Evolutionary conservation across 495 filamentous ascomycete species (phyloP), one percentile per base, ranked within the genome.

Genomic region (Hypoxylon fragiforme): DNA sequence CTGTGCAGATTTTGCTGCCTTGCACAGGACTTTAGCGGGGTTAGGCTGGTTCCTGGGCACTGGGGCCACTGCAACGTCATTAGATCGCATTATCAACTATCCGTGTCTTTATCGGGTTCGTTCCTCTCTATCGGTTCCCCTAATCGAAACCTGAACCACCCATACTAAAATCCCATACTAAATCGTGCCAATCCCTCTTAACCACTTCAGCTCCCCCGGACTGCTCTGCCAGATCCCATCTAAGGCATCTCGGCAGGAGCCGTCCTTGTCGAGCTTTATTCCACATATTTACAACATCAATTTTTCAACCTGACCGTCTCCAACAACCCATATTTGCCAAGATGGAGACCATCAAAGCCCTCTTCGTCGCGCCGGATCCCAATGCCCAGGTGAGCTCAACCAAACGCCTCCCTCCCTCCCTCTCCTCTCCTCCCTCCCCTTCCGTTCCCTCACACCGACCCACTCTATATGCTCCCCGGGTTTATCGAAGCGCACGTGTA

Each of bases 301-400:
- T 7, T n/a, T 4, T 7, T 7, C 31, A 3, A 35, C 14, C 34
- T 37, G 2, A 3, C 34, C 3, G 13, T 7, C 14, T 15, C 21
- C 3, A 14, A 28, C 44, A 38, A 53, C 38, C 35, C 30, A 22
- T 39, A 16, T 37, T 26, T 13, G 52, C 58, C 57, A 73, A 58
- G 61, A 98, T 98, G 94, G 89, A 97, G 74, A 78, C 89, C 20
- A 71, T 97, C 70, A 90, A 85, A 68, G 77, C 85, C 31, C 83
- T 96, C 64, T 94, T 97, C 76, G 92, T 83, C 72, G 92, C 89
- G 69, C 94, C 95, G 16, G 90, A 94, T 71, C 95, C 94, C 36
- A 85, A 92, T 70, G 86, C 82, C 26, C 94, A 98, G 78, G 92
- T 95, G 73, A 57, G 60, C 45, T 28, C 21, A 13, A 43, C 42